A percentile compares a stretch with the other conserved stretches of the same genome.
Evolutionary conservation across 495 filamentous ascomycete species (phyloP).

Genomic region (Neurospora sp.): DNA sequence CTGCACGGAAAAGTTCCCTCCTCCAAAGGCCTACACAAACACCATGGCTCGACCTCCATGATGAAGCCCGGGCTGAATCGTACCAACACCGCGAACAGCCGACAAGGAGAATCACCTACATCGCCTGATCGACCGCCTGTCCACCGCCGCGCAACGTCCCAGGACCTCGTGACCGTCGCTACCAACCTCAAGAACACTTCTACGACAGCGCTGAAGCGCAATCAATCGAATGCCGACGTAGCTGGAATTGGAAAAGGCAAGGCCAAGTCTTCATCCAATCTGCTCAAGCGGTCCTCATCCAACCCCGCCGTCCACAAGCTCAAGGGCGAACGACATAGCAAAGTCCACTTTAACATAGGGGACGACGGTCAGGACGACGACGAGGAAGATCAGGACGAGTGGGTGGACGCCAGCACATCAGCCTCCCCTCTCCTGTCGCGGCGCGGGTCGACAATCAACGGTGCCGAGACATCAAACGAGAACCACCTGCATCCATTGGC

Average conservation of each 20-base stretch:
- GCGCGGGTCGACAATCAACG: constrained; percentile 33
- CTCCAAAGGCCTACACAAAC: constrained; percentile 35
- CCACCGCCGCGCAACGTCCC: constrained; percentile 35
- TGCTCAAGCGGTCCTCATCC: constrained; percentile 34
- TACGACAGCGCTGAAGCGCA: constrained; percentile 35
- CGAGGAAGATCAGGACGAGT: constrained; percentile 36
- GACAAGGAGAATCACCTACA: not conserved
- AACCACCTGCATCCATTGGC: not conserved
- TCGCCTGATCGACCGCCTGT: constrained; percentile 5
- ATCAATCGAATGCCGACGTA: constrained; percentile 38
- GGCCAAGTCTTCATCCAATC: constrained; percentile 34
- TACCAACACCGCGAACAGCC: constrained; percentile 3
- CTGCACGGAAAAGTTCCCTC: constrained; percentile 34
- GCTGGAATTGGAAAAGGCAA: constrained; percentile 16
- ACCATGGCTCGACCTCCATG: constrained; percentile 26
- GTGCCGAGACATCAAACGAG: constrained; percentile 17
- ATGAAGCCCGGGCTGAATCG: constrained; percentile 27
- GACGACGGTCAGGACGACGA: constrained; percentile 31
- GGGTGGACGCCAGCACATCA: constrained; percentile 46
- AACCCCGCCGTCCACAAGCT: constrained; percentile 30
- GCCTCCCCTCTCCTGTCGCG: constrained; percentile 44
- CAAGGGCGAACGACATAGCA: constrained; percentile 18
- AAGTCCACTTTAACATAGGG: constrained; percentile 43
- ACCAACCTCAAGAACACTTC: constrained; percentile 36
- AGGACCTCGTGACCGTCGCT: constrained; percentile 11